Percentiles rank a stretch among this genome's conserved stretches.
Evolutionary conservation across 2,329 filamentous ascomycete genomes (phyloP).

Genomic region (Claviceps cyperi): DNA sequence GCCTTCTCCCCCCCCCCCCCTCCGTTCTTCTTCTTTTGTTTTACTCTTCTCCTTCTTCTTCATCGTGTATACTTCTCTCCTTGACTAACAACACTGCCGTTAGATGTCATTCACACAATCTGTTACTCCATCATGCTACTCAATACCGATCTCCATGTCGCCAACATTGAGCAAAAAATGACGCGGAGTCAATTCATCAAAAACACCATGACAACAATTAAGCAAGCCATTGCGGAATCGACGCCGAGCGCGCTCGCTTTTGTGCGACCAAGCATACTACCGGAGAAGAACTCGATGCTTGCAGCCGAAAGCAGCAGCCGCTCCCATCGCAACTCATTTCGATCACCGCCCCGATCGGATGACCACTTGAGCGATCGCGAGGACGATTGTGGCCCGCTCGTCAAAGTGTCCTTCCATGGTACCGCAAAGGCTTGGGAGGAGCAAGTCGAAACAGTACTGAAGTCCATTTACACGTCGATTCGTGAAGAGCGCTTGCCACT

Average conservation of each 20-base stretch:
- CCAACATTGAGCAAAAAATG: constrained; percentile 95
- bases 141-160: constrained; percentile 90
- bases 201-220: constrained; percentile 86
- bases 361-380: constrained; percentile 26
- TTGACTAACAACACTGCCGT: not conserved
- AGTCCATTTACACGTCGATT: constrained; percentile 84
- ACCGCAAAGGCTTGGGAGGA: constrained; percentile 69
- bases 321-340: constrained; percentile 33
- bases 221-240: constrained; percentile 60
- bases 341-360: constrained; percentile 32
- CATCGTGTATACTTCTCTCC: too few relatives aligned
- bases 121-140: constrained; percentile 91
- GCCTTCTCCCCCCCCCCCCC: not conserved
- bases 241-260: constrained; percentile 43
- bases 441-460: constrained; percentile 80
- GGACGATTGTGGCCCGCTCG: constrained; percentile 56
- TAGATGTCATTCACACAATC: constrained; percentile 87
- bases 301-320: constrained; percentile 26
- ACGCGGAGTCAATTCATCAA: constrained; percentile 87
- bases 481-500: constrained; percentile 75
- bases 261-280: constrained; percentile 41
- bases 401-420: constrained; percentile 64
- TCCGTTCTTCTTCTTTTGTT: not conserved
- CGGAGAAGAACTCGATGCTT: constrained; percentile 22
- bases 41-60: not conserved